Base-by-base conservation (phyloP, 805 yeast species). In the Lipomyces spencermartinsiae region DNA sequence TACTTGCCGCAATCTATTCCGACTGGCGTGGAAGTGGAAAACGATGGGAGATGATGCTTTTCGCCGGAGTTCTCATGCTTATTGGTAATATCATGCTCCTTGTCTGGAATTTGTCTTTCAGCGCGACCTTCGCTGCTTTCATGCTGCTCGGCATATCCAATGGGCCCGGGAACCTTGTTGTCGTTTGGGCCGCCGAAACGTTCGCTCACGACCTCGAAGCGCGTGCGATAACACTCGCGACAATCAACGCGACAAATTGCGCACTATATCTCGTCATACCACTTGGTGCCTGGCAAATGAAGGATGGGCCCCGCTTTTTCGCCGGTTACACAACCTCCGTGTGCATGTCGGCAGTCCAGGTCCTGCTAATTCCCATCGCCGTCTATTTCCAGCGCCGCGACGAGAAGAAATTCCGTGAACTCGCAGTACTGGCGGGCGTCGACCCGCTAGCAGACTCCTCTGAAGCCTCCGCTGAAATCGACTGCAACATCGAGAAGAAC, bases 121-220 rank as follows among this genome's bases (percentile, higher is more conserved):
- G 81, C 14, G 87, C 86, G 2, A 85, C 84, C 71, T 85, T 88
- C 87, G 86, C 85, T 77, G 90, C 87, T 0, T 87, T 82, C 77
- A 82, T 85, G 74, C 75, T 86, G 49, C 86, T 83, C 67, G 86
- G 85, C 74, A 82, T 84, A 67, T 87, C 88, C 8, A 83, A 88
- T 85, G 87, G 88, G 12, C 84, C 83, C 81, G 88, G 89, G 0
- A 86, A 89, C 0, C 86, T 84, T 0, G 76, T 85, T 16, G 86
- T 86, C 73, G 81, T 86, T 16, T 86, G 88, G 88, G 84, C 83
- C 63, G 85, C 85, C 69, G 89, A 85, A 75, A 85, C 86, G 46
- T 83, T 86, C 64, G 80, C 88, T 60, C 80, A 83, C 58, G 86
- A 86, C 73, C 80, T 85, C 4, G 83, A 85, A 68, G 83, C 83